phyloP scores from a whole-genome alignment of 371 early-diverging fungal species.

The Pancytospora philotis region DNA sequence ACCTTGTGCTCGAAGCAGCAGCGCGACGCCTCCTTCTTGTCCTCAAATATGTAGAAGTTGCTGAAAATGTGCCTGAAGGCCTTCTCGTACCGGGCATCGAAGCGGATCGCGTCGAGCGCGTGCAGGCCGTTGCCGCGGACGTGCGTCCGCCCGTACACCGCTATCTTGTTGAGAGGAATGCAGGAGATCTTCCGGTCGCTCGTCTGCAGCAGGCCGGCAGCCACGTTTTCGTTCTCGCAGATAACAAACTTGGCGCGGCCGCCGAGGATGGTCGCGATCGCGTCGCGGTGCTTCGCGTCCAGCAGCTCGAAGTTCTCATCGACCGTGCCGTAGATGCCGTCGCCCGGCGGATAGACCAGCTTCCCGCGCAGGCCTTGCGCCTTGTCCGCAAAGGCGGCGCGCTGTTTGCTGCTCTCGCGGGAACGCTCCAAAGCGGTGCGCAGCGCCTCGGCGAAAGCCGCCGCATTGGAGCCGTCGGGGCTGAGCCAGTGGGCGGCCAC shows the following conservation, averaged over 20 bases:
- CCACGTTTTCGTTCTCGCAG: constrained; percentile 76
- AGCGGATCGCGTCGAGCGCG: constrained; percentile 71
- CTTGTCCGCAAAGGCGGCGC: not conserved
- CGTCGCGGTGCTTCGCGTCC: constrained; percentile 60
- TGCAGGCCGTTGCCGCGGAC: constrained; percentile 58
- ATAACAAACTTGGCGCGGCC: constrained; percentile 61
- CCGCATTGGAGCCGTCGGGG: not conserved
- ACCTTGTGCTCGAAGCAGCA: constrained; percentile 66
- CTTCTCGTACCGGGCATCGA: constrained; percentile 63
- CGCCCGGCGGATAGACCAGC: constrained; percentile 56
- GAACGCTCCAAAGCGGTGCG: no score
- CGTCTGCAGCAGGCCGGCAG: constrained; percentile 68
- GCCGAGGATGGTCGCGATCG: constrained; percentile 54
- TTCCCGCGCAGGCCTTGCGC: constrained; percentile 31
- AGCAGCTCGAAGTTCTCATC: constrained; percentile 50
- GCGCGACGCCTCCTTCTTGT: constrained; percentile 66
- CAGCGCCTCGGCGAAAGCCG: not conserved
- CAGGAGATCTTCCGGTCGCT: constrained; percentile 76
- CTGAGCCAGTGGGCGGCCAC: constrained; percentile 14
- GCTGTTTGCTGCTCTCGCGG: no score
- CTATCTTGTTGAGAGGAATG: constrained; percentile 90
- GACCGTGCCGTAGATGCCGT: constrained; percentile 61
- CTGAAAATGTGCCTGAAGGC: constrained; percentile 87
- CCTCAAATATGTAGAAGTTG: constrained; percentile 66
- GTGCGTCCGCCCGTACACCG: constrained; percentile 15